Evolutionary conservation across 306 rosid species (phyloP).

Genomic region (Mimosa pudica): DNA sequence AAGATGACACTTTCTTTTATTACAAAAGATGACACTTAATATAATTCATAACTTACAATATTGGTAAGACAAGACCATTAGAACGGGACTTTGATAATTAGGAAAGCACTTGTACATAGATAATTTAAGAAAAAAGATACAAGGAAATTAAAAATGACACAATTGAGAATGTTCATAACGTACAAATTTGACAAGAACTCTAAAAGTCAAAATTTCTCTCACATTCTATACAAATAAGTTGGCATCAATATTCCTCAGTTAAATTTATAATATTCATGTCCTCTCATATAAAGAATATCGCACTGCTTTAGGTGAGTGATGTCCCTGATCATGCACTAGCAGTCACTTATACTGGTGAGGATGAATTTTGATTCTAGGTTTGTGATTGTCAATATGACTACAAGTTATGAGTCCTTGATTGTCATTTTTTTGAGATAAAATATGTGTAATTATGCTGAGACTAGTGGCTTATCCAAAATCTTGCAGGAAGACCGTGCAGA

Average conservation of each 20-base stretch:
- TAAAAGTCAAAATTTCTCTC: background rate
- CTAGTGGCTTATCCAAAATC: conserved; percentile 57
- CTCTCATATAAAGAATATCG: background rate
- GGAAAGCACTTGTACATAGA: conserved; percentile 24
- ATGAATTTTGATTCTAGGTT: background rate
- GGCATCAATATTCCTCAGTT: background rate
- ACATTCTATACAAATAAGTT: background rate
- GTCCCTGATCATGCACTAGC: background rate
- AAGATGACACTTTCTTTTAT: background rate
- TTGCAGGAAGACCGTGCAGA: conserved; percentile 71
- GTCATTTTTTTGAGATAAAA: background rate
- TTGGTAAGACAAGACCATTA: background rate
- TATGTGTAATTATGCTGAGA: background rate
- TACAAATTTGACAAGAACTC: background rate
- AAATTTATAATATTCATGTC: background rate
- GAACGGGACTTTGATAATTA: conserved; percentile 28
- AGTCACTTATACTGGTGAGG: background rate
- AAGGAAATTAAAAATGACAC: background rate
- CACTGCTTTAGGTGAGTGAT: background rate
- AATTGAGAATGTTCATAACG: background rate
- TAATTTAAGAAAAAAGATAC: background rate
- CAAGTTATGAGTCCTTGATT: background rate
- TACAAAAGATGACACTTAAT: background rate
- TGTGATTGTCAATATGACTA: background rate
- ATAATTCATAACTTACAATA: background rate